Evolutionary conservation across 495 filamentous ascomycete species (phyloP).

Genomic region (Thermothielavioides terrestris): DNA sequence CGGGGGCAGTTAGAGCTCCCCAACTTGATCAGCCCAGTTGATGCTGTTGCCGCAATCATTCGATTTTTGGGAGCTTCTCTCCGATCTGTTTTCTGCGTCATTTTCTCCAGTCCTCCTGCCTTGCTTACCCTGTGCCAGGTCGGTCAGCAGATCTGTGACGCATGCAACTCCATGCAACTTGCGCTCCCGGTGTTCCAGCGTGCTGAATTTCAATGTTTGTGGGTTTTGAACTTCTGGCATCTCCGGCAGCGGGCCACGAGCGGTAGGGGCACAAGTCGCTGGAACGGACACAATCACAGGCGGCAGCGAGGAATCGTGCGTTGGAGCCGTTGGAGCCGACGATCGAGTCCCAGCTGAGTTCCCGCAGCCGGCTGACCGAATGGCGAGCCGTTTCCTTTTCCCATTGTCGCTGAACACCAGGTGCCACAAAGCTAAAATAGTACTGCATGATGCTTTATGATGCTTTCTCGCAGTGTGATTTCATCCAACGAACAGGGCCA

Average conservation of each 20-base stretch:
- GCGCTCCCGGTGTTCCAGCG: too few species aligned
- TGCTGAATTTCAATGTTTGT: neutral
- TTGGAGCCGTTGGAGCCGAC: neutral
- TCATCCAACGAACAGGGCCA: neutral
- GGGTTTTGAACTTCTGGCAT: neutral
- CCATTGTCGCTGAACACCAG: neutral
- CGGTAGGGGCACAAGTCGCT: too few species aligned
- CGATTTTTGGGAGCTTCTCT: neutral
- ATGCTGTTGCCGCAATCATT: neutral
- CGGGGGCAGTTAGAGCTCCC: neutral
- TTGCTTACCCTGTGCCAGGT: neutral
- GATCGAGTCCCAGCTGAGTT: too few species aligned
- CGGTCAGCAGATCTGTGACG: neutral
- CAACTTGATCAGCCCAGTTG: neutral
- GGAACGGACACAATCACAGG: too few species aligned
- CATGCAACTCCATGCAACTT: neutral
- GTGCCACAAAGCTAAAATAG: too few species aligned
- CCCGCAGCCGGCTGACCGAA: neutral
- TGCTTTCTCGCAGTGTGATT: too few species aligned
- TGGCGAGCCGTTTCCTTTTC: neutral
- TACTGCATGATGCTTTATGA: too few species aligned
- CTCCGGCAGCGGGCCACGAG: too few species aligned
- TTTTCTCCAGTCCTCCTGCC: neutral
- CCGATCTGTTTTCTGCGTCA: neutral
- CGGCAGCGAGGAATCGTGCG: too few species aligned